A percentile compares a stretch with the other conserved stretches of the same genome.
These are phyloP conservation scores for Chaetomidium leptoderma DNA, from an alignment of 495 filamentous ascomycete genomes.

Conservation along the genomic window DNA sequence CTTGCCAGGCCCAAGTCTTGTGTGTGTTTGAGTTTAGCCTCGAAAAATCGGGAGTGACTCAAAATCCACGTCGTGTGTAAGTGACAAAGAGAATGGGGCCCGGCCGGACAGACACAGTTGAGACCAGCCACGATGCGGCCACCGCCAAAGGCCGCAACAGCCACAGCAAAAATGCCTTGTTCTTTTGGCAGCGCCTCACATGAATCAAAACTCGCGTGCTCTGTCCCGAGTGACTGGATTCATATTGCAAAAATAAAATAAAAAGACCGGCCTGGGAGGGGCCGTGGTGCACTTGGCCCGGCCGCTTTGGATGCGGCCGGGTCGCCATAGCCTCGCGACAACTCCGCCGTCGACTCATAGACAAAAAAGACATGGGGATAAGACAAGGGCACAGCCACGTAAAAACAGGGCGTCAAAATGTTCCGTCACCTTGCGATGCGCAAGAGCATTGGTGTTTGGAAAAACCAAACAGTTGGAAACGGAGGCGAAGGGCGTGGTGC, in stretches of 20 bases:
- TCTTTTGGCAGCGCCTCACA: neutral
- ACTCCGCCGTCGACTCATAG: neutral
- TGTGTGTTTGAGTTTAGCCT: neutral
- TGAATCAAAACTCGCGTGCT: no score
- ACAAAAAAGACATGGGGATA: neutral
- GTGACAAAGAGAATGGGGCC: neutral
- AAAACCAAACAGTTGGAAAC: neutral
- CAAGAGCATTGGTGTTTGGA: neutral
- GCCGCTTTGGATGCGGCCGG: conserved; percentile 4
- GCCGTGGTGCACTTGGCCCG: neutral
- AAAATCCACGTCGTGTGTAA: neutral
- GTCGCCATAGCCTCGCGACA: neutral
- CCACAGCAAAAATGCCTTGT: neutral
- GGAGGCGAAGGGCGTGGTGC: neutral
- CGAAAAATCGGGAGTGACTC: neutral
- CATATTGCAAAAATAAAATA: no score
- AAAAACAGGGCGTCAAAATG: neutral
- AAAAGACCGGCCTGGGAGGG: neutral
- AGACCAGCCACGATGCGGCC: conserved; percentile 12
- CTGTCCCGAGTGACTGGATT: neutral
- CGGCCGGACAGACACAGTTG: neutral
- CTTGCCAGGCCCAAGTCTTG: neutral
- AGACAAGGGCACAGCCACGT: neutral
- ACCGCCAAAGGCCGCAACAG: neutral
- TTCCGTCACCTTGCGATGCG: neutral